Base-by-base conservation (phyloP, 2,329 filamentous ascomycete species). In the Calonectria pseudoreteaudii region DNA sequence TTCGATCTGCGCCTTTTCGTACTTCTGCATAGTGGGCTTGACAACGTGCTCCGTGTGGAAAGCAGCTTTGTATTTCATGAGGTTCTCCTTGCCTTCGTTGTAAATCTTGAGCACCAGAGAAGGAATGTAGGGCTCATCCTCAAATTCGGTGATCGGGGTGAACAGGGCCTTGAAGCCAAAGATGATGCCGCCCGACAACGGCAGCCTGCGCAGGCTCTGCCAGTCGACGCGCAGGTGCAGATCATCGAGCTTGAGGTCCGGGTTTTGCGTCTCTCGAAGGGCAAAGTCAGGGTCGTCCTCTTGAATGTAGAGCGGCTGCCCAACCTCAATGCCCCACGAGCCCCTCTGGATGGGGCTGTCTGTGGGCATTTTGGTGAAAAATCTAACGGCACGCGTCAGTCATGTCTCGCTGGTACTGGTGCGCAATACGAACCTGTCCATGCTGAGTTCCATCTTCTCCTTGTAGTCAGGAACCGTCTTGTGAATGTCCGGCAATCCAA, bases 111-210 rank as follows among this genome's bases (percentile, higher is more conserved):
- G 83, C 2, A 95, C 68, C 7, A 97, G 82, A 0, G 90, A 90
- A 0, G 95, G 95, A 0, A 98, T 86, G 60, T 91, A 93, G 0
- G 94, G 90, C 82, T 98, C 95, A 71, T 93, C 88, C 3, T 90
- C 86, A 71, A 97, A 92, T 75, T 93, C 91, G 0, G 88, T 82
- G 0, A 98, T 82, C 0, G 94, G 93, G 0, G 94, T 97, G 84
- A 97, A 97, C 0, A 97, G 84, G 0, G 93, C 94, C 81, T 96
- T 97, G 90, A 96, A 98, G 83, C 97, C 97, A 86, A 98, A 98
- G 0, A 95, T 90, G 1, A 98, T 87, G 0, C 90, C 93, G 0
- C 91, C 94, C 0, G 93, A 95, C 0, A 98, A 86, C 0, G 95
- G 95, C 0, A 98, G 85, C 3, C 95, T 91, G 2, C 95, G 91